A percentile compares a stretch with the other conserved stretches of the same genome.
phyloP scores from a whole-genome alignment of 1,139 yeast genomes.

The Nakaseomyces kungkrabaensis region DNA sequence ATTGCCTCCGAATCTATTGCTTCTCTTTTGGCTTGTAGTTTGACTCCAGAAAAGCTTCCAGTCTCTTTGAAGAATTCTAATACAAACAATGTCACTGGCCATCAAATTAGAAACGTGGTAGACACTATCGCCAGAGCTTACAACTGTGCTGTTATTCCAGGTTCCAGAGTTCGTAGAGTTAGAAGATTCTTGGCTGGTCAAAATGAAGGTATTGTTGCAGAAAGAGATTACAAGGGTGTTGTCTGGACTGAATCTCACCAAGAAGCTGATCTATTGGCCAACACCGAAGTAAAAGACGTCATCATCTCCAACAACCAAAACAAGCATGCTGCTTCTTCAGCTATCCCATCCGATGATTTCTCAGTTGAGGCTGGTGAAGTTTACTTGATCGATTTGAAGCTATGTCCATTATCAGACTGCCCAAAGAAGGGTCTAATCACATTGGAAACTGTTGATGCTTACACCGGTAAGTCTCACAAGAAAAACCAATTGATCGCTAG shows the following conservation, averaged over 20 bases:
- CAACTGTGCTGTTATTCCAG: slow-evolving; percentile 81
- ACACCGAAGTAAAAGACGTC: slow-evolving; percentile 34
- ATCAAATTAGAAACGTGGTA: slow-evolving; percentile 60
- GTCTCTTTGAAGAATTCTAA: slow-evolving; percentile 20
- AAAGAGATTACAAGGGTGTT: slow-evolving; percentile 85
- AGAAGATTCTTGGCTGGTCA: slow-evolving; percentile 95
- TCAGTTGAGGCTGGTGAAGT: slow-evolving; percentile 73
- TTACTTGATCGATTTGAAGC: slow-evolving; percentile 69
- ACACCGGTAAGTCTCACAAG: slow-evolving; percentile 50
- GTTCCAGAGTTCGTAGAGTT: slow-evolving; percentile 81
- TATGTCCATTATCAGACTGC: slow-evolving; percentile 56
- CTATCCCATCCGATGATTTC: slow-evolving; percentile 71
- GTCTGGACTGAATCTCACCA: slow-evolving; percentile 83
- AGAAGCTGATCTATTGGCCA: slow-evolving; percentile 48
- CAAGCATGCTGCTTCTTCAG: slow-evolving; percentile 22
- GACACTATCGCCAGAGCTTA: slow-evolving; percentile 73
- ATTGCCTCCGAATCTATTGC: slow-evolving; percentile 79
- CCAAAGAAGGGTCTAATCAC: slow-evolving; percentile 56
- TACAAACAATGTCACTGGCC: slow-evolving; percentile 46
- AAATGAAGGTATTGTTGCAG: slow-evolving; percentile 83
- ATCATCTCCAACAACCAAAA: slow-evolving; percentile 29
- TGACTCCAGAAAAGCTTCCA: slow-evolving; percentile 68
- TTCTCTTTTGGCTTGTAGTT: slow-evolving; percentile 60
- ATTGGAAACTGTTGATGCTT: slow-evolving; percentile 53
- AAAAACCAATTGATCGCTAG: slow-evolving; percentile 43